Conservation (phyloP, 2,329 filamentous ascomycete genomes). For the Peltaster fructicola region DNA sequence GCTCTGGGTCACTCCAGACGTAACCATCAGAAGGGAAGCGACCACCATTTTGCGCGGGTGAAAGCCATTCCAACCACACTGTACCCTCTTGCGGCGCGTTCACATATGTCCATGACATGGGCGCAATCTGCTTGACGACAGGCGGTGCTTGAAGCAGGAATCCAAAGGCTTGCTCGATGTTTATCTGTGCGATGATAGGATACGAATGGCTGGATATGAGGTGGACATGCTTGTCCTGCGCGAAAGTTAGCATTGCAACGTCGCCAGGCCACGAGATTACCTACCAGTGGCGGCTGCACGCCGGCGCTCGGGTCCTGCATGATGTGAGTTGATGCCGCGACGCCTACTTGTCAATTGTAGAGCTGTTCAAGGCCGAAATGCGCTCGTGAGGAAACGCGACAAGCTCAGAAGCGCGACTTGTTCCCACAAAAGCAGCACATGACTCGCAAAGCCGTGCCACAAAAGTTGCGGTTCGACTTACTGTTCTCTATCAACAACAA, state of each 20-base stretch:
- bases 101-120: constrained; percentile 89
- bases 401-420: too few relatives aligned
- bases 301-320: constrained; percentile 32
- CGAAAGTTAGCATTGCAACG: constrained; percentile 4
- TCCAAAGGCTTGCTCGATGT: constrained; percentile 60
- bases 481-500: too few relatives aligned
- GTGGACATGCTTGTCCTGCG: constrained; percentile 72
- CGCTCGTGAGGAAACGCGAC: too few relatives aligned
- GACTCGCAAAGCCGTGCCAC: too few relatives aligned
- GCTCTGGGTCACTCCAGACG: constrained; percentile 72
- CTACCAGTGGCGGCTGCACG: constrained; percentile 27
- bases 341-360: too few relatives aligned
- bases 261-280: constrained; percentile 4
- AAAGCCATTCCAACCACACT: constrained; percentile 78
- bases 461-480: too few relatives aligned
- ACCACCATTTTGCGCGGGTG: constrained; percentile 48
- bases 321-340: too few relatives aligned
- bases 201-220: constrained; percentile 72
- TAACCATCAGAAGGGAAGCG: constrained; percentile 84
- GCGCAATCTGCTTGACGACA: constrained; percentile 65
- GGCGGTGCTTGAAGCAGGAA: constrained; percentile 72
- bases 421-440: too few relatives aligned
- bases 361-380: too few relatives aligned
- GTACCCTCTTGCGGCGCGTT: constrained; percentile 66
- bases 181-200: constrained; percentile 52